Percentiles rank a stretch among this genome's conserved stretches.
Evolutionary conservation across 805 yeast species (phyloP).

Genomic region (Lipomyces sp.): DNA sequence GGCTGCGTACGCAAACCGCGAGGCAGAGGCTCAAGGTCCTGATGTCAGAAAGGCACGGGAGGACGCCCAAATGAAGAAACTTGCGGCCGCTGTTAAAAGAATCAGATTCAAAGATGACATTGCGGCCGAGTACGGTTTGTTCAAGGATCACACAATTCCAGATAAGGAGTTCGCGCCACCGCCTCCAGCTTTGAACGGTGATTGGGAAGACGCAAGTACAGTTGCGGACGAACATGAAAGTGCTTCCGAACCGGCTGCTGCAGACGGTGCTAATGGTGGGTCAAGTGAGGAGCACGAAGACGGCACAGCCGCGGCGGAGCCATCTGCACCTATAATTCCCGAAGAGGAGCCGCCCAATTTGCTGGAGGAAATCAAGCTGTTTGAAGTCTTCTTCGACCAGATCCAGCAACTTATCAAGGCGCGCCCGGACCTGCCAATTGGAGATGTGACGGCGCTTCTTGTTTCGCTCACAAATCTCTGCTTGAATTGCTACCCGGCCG

Average conservation of each 20-base stretch:
- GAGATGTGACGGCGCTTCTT: slow-evolving; percentile 61
- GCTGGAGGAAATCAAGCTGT: slow-evolving; percentile 42
- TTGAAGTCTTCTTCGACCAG: slow-evolving; percentile 65
- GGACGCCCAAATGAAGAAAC: slow-evolving; percentile 22
- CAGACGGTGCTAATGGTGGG: slow-evolving; percentile 9
- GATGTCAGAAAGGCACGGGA: slow-evolving; percentile 24
- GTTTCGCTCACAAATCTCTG: slow-evolving; percentile 65
- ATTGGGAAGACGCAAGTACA: slow-evolving; percentile 25
- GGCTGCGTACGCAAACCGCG: slow-evolving; percentile 50
- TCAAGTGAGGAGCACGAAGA: slow-evolving; percentile 28
- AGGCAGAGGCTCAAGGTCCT: slow-evolving; percentile 35
- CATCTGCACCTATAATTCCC: neutral
- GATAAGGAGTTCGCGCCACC: slow-evolving; percentile 21
- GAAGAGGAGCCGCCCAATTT: slow-evolving; percentile 17
- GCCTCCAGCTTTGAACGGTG: slow-evolving; percentile 26
- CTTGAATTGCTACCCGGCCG: slow-evolving; percentile 62
- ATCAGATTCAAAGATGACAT: slow-evolving; percentile 26
- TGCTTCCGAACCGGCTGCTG: slow-evolving; percentile 1
- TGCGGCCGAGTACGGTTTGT: slow-evolving; percentile 27
- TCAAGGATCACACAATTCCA: slow-evolving; percentile 23
- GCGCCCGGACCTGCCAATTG: slow-evolving; percentile 64
- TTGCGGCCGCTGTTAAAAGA: slow-evolving; percentile 28
- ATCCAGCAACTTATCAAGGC: slow-evolving; percentile 52
- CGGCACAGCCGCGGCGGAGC: slow-evolving; percentile 1
- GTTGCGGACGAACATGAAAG: slow-evolving; percentile 8